Conservation (phyloP, 257 asterid species). For the Solanum clarkiae region DNA sequence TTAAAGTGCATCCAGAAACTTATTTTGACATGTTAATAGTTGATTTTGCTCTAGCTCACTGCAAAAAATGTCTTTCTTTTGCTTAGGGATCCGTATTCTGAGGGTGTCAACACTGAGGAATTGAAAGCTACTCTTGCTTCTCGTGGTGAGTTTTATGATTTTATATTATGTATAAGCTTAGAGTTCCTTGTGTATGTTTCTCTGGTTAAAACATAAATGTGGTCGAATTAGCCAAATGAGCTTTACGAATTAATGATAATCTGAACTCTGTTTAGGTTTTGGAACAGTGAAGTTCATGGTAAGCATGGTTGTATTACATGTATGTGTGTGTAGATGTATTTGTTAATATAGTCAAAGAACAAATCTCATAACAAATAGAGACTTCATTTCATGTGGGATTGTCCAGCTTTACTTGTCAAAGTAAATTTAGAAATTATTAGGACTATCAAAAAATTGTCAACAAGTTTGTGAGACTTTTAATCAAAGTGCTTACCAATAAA, state of each 20-base stretch:
- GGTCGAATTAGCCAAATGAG: background rate
- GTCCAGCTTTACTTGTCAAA: background rate
- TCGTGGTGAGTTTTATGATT: constrained; percentile 32
- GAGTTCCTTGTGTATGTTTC: background rate
- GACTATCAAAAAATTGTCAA: background rate
- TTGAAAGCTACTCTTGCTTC: constrained; percentile 69
- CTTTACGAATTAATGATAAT: background rate
- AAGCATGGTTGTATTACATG: background rate
- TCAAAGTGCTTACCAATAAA: background rate
- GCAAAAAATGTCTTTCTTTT: background rate
- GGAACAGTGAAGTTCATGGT: background rate
- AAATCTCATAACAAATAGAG: background rate
- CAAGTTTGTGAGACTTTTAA: background rate
- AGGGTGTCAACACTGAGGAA: constrained; percentile 46
- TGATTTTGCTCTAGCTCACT: background rate
- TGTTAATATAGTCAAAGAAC: background rate
- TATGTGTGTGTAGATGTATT: background rate
- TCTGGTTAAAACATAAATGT: background rate
- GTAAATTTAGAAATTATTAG: background rate
- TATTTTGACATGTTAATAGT: background rate
- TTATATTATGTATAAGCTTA: background rate
- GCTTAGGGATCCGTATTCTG: constrained; percentile 68
- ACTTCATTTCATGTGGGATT: background rate
- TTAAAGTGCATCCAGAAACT: background rate
- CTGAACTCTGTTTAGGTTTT: background rate